Evolutionary conservation across 1,284 basidiomycete genomes (phyloP), one percentile per base, ranked within the genome.

Genomic region (Vanrija sp.): DNA sequence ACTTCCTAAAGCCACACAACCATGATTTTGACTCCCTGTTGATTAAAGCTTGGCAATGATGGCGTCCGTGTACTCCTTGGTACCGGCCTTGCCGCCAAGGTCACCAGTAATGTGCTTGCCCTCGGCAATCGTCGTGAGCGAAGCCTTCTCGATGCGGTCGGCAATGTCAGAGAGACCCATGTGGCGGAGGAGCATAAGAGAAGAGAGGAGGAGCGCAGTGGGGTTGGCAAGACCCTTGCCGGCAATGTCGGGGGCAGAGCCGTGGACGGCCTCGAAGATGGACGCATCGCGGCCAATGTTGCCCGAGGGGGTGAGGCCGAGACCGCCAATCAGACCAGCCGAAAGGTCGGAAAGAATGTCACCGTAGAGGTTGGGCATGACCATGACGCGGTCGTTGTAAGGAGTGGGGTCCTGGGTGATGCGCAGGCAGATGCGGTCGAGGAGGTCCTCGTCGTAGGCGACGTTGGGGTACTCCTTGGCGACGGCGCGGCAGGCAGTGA

Each of bases 281-380:
- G 93, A 97, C 41, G 96, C 96, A 77, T 98, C 94, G 86, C 86
- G 85, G 64, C 90, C 94, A 77, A 98, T 97, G 82, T 98, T 98
- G 46, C 95, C 96, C 45, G 95, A 98, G 36, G 96, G 96, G 12
- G 96, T 98, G 57, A 99, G 82, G 65, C 95, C 96, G 63, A 98
- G 83, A 69, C 96, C 96, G 66, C 96, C 96, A 76, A 98, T 98
- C 67, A 99, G 83, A 67, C 95, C 96, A 60, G 96, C 96, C 64
- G 95, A 97, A 88, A 99, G 95, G 78, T 99, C 95, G 48, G 95
- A 98, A 61, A 98, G 80, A 75, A 98, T 98, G 77, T 97, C 95
- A 76, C 79, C 79, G 75, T 78, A 79, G 60, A 99, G 80, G 83
- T 99, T 99, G 62, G 96, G 96, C 95, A 98, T 98, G 66, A 99